These are phyloP conservation scores for Abrus precatorius DNA, from an alignment of 306 rosid species.

Conservation along the genomic window DNA sequence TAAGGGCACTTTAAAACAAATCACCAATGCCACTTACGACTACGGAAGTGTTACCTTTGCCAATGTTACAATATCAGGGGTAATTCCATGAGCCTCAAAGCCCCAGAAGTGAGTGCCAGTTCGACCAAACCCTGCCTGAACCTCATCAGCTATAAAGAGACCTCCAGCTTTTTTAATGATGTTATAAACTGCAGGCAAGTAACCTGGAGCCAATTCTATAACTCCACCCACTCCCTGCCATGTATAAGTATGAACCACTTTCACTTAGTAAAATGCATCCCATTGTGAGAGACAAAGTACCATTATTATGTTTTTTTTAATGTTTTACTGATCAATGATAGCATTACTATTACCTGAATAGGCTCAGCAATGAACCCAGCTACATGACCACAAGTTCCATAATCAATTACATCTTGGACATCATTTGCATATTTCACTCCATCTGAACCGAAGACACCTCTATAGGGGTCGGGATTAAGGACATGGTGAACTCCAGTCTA, in stretches of 20 bases:
- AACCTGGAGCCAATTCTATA: slow-evolving; percentile 62
- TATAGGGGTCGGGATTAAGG: slow-evolving; percentile 60
- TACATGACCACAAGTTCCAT: slow-evolving; percentile 59
- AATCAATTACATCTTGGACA: slow-evolving; percentile 58
- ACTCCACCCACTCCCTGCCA: slow-evolving; percentile 68
- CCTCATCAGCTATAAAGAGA: slow-evolving; percentile 63
- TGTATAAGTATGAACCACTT: slow-evolving; percentile 14
- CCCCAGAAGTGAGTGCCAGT: slow-evolving; percentile 66
- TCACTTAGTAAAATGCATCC: slow-evolving; percentile 11
- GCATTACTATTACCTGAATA: slow-evolving; percentile 50
- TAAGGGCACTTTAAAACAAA: not conserved
- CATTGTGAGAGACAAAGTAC: slow-evolving; percentile 1
- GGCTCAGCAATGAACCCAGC: slow-evolving; percentile 61
- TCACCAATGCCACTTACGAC: not conserved
- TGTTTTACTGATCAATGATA: not conserved
- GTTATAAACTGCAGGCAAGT: slow-evolving; percentile 57
- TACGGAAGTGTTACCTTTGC: slow-evolving; percentile 56
- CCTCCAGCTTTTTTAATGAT: slow-evolving; percentile 60
- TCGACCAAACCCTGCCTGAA: slow-evolving; percentile 62
- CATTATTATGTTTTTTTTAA: no score
- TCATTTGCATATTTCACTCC: slow-evolving; percentile 58
- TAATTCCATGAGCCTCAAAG: slow-evolving; percentile 61
- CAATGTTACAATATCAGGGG: slow-evolving; percentile 64
- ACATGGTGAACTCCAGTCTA: slow-evolving; percentile 62
- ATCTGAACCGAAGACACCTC: slow-evolving; percentile 60